Evolutionary conservation across 768 basidiomycete species (phyloP), one percentile per base, ranked within the genome.

Genomic region (Leccinum pellstonianum): DNA sequence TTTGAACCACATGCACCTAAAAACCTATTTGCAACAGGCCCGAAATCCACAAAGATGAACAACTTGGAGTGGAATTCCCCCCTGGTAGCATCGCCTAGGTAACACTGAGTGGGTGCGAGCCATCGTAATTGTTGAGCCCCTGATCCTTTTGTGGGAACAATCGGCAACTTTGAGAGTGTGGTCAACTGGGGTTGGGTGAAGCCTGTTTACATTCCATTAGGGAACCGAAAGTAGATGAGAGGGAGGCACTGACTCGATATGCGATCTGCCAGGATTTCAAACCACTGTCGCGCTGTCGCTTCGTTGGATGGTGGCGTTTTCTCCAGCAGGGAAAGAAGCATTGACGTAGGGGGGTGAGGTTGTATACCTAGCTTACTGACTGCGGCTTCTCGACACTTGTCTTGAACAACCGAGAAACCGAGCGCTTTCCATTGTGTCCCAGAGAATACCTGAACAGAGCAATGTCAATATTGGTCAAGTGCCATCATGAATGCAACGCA

Each of bases 11-110:
- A 93, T 3, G 90, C 87, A 55, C 81, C 83, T 49, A 99, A 78
- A 75, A 99, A 98, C 4, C 82, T 79, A 64, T 95, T 96, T 25
- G 90, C 96, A 5, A 80, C 76, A 1, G 80, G 69, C 2, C 95
- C 95, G 69, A 96, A 97, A 70, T 96, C 87, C 53, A 98, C 85
- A 66, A 95, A 97, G 35, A 84, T 81, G 68, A 98, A 97, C 1
- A 96, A 75, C 63, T 88, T 87, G 3, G 88, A 88, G 68, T 91
- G 89, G 43, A 93, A 85, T 37, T 81, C 79, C 25, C 82, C 81
- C 25, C 79, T 76, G 17, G 77, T 72, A 54, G 79, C 76, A 29
- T 79, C 77, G 3, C 81, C 83, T 58, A 94, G 81, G 68, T 87
- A 92, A 64, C 91, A 93, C 57, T 87, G 86, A 3, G 69, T 77